phyloP scores from a whole-genome alignment of 1,284 basidiomycete species.

The Papiliotrema fonsecae region DNA sequence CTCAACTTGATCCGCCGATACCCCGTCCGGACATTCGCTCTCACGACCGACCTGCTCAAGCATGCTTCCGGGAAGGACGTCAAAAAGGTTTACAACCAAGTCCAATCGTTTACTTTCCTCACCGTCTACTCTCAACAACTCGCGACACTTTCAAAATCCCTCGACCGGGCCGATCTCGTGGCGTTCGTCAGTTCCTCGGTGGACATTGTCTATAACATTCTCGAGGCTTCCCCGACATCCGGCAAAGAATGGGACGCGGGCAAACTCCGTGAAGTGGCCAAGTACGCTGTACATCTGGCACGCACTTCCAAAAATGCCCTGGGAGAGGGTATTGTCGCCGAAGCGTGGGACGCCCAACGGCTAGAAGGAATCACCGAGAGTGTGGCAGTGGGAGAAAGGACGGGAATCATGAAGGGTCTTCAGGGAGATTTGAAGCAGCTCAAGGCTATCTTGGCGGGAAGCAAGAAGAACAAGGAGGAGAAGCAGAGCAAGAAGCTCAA shows the following conservation, averaged over 20 bases:
- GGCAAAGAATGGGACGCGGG: slow-evolving; percentile 54
- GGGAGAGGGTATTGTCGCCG: slow-evolving; percentile 25
- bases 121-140: slow-evolving; percentile 62
- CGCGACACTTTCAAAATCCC: slow-evolving; percentile 52
- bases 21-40: slow-evolving; percentile 62
- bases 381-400: slow-evolving; percentile 50
- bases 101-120: slow-evolving; percentile 70
- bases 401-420: slow-evolving; percentile 52
- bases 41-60: slow-evolving; percentile 59
- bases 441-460: slow-evolving; percentile 36
- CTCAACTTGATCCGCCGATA: slow-evolving; percentile 70
- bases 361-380: slow-evolving; percentile 48
- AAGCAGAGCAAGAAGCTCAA: slow-evolving; percentile 34
- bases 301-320: slow-evolving; percentile 59
- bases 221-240: slow-evolving; percentile 53
- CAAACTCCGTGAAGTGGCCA: slow-evolving; percentile 75
- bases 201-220: slow-evolving; percentile 54
- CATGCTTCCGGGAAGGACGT: slow-evolving; percentile 51
- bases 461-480: slow-evolving; percentile 42
- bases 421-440: slow-evolving; percentile 54
- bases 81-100: slow-evolving; percentile 68
- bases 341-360: slow-evolving; percentile 51
- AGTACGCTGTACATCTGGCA: slow-evolving; percentile 62
- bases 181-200: slow-evolving; percentile 55
- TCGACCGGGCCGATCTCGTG: slow-evolving; percentile 47